Conservation (phyloP, 441 rosid species). For the Populus hybrid region DNA sequence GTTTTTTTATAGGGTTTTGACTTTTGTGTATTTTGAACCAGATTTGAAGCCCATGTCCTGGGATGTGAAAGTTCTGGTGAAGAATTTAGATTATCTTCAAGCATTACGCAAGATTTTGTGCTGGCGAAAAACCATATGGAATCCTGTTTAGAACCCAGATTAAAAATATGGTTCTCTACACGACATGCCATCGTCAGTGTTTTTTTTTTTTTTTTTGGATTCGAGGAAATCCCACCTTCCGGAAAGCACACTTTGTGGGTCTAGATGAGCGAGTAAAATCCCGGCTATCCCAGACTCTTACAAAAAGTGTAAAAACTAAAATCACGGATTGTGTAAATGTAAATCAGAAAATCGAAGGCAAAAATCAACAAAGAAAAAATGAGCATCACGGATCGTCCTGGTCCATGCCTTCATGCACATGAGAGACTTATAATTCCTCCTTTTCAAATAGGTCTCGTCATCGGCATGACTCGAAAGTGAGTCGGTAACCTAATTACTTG, state of each 20-base stretch:
- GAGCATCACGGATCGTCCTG: no score
- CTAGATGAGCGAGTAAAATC: no score
- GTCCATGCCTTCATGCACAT: neutral
- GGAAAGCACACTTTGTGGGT: no score
- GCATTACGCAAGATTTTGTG: no score
- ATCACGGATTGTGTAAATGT: no score
- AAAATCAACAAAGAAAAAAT: neutral
- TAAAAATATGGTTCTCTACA: neutral
- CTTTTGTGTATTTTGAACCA: neutral
- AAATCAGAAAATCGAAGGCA: neutral
- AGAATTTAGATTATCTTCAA: no score
- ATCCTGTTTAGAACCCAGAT: neutral
- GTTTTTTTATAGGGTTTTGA: neutral
- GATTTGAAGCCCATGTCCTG: neutral
- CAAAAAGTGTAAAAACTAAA: neutral
- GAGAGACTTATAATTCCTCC: neutral
- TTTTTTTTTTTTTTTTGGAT: no score
- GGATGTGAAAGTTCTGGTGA: neutral
- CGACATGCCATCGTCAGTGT: neutral
- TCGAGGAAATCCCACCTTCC: no score
- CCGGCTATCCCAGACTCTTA: no score
- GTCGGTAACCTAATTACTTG: neutral
- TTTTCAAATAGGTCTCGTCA: neutral
- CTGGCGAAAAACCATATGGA: neutral
- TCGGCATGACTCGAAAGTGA: neutral